These are phyloP conservation scores for Fusarium subtropicale DNA, from an alignment of 2,329 filamentous ascomycete genomes.

Conservation along the genomic window DNA sequence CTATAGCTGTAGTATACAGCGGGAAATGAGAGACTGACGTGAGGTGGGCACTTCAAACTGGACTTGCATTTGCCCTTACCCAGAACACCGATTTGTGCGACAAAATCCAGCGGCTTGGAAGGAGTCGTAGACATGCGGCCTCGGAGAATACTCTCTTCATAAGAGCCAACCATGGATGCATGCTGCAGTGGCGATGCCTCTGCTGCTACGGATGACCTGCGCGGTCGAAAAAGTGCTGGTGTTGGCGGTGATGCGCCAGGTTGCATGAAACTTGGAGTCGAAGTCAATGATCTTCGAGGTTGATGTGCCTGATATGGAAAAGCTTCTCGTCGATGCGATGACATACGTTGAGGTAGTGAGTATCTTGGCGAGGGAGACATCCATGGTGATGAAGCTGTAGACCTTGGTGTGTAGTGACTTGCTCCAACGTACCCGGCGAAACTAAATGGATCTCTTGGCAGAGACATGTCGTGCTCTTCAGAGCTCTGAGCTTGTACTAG, in stretches of 20 bases:
- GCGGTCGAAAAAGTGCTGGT: constrained; percentile 63
- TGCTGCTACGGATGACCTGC: constrained; percentile 77
- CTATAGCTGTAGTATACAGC: constrained; percentile 97
- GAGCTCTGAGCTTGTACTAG: constrained; percentile 90
- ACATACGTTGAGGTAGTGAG: constrained; percentile 41
- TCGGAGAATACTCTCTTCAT: constrained; percentile 94
- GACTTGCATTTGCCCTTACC: constrained; percentile 90
- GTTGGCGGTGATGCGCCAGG: constrained; percentile 61
- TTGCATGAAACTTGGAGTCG: constrained; percentile 59
- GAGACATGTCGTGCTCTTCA: constrained; percentile 73
- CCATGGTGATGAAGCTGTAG: constrained; percentile 63
- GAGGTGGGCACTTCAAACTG: constrained; percentile 84
- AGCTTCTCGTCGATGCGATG: constrained; percentile 67
- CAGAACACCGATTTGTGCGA: constrained; percentile 94
- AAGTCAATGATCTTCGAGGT: constrained; percentile 79
- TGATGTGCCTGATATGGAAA: constrained; percentile 82
- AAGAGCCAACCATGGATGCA: constrained; percentile 96
- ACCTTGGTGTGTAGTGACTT: constrained; percentile 79
- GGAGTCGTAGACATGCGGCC: constrained; percentile 97
- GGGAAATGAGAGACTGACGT: constrained; percentile 90
- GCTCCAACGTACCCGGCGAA: constrained; percentile 57
- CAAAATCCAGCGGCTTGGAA: constrained; percentile 90
- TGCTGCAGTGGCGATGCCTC: constrained; percentile 85
- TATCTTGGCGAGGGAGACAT: constrained; percentile 54
- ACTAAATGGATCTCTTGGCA: constrained; percentile 64